These are phyloP conservation scores for Colletotrichum kahawae DNA, from an alignment of 2,329 filamentous ascomycete species.

Conservation along the genomic window DNA sequence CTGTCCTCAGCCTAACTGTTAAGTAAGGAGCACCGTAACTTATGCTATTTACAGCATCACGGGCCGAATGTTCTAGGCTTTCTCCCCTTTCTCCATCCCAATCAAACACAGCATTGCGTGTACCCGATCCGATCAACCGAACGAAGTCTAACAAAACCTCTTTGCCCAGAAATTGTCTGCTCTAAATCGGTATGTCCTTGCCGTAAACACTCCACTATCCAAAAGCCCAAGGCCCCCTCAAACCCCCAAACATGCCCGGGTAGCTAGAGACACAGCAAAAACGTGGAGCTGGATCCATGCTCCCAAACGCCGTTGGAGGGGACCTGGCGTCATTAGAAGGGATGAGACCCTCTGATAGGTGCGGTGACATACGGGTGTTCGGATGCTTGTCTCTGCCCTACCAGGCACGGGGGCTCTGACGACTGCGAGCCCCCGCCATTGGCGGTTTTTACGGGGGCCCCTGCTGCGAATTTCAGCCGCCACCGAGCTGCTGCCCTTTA, in stretches of 20 bases:
- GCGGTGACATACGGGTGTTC: constrained; percentile 12
- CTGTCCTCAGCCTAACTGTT: neutral
- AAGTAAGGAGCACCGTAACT: neutral
- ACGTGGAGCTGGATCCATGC: constrained; percentile 10
- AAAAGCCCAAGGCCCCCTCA: neutral
- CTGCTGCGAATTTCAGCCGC: neutral
- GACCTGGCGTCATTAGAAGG: constrained; percentile 17
- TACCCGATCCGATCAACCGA: neutral
- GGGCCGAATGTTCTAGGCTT: neutral
- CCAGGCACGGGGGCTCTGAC: constrained; percentile 18
- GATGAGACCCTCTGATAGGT: constrained; percentile 15
- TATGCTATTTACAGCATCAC: neutral
- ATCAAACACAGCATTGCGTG: constrained; percentile 1
- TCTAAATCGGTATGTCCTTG: neutral
- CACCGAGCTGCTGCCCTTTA: neutral
- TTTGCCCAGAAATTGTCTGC: neutral
- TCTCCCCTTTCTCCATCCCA: neutral
- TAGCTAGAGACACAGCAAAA: neutral
- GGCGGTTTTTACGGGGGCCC: constrained; percentile 3
- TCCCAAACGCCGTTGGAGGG: constrained; percentile 13
- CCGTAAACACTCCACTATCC: neutral
- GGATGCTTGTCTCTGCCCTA: constrained; percentile 23
- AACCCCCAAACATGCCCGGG: neutral
- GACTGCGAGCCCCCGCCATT: constrained; percentile 5
- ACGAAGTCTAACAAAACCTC: neutral